These are phyloP conservation scores for Pythium chondricola DNA, from an alignment of 352 stramenopile genomes.

Conservation along the genomic window DNA sequence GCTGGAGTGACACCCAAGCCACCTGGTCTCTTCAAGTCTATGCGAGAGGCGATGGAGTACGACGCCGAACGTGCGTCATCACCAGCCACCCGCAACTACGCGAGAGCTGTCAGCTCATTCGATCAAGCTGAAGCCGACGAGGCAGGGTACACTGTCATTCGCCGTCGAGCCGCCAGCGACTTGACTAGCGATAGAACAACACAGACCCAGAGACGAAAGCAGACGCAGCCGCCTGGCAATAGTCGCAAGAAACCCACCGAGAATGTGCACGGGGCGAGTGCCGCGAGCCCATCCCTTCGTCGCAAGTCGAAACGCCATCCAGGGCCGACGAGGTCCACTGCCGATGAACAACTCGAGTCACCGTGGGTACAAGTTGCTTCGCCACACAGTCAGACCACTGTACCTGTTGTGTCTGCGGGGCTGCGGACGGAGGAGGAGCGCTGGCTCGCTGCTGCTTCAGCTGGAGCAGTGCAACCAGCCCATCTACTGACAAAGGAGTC, in stretches of 20 bases:
- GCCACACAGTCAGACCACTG: no score
- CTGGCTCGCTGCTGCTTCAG: conserved; percentile 11
- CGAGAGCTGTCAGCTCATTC: conserved; percentile 8
- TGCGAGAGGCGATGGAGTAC: conserved; percentile 22
- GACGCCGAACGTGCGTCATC: conserved; percentile 5
- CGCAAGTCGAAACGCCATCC: no score
- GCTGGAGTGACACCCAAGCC: background rate
- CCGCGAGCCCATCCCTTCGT: no score
- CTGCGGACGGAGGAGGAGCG: no score
- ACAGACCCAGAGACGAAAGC: background rate
- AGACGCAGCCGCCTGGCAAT: background rate
- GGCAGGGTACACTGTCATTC: conserved; percentile 24
- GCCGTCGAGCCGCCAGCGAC: conserved; percentile 11
- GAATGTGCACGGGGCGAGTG: no score
- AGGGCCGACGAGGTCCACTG: no score
- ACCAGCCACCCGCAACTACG: background rate
- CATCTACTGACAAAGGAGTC: background rate
- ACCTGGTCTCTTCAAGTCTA: conserved; percentile 12
- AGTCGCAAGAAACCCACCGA: no score
- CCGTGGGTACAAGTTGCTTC: no score
- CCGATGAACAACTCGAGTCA: no score
- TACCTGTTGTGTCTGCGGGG: no score
- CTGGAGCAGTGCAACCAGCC: conserved; percentile 3
- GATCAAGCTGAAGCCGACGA: conserved; percentile 17
- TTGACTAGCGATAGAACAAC: background rate